Evolutionary conservation across 129 eudicot species (phyloP).

Genomic region (Erigeron canadensis): DNA sequence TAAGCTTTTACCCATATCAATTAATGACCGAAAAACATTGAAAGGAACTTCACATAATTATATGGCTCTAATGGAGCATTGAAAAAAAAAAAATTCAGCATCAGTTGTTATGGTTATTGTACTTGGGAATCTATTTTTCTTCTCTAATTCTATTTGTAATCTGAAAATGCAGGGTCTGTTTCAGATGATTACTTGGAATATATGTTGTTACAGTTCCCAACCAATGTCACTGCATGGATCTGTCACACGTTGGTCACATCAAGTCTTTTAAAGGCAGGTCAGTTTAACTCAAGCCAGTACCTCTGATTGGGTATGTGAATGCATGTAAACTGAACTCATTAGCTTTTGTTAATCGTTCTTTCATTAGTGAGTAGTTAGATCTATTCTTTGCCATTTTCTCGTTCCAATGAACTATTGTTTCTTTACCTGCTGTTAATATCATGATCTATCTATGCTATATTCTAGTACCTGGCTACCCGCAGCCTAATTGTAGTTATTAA

Average conservation of each 20-base stretch:
- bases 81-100: not conserved
- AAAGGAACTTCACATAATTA: not conserved
- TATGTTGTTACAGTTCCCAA: slow-evolving; percentile 89
- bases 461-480: slow-evolving; percentile 18
- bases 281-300: slow-evolving; percentile 54
- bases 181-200: slow-evolving; percentile 95
- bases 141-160: slow-evolving; percentile 11
- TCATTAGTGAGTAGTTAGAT: not conserved
- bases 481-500: slow-evolving; percentile 3
- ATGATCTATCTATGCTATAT: not conserved
- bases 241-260: slow-evolving; percentile 96
- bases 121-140: not conserved
- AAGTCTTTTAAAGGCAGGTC: slow-evolving; percentile 96
- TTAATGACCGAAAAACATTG: not conserved
- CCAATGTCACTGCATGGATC: slow-evolving; percentile 96
- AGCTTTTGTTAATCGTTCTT: not conserved
- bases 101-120: not conserved
- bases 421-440: not conserved
- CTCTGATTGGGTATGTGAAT: slow-evolving; percentile 39
- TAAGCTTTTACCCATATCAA: not conserved
- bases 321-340: slow-evolving; percentile 15
- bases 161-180: slow-evolving; percentile 68
- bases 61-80: slow-evolving; percentile 10
- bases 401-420: not conserved
- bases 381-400: not conserved